Base-by-base conservation (phyloP, 345 rosid genomes). In the Linum lewisii region DNA sequence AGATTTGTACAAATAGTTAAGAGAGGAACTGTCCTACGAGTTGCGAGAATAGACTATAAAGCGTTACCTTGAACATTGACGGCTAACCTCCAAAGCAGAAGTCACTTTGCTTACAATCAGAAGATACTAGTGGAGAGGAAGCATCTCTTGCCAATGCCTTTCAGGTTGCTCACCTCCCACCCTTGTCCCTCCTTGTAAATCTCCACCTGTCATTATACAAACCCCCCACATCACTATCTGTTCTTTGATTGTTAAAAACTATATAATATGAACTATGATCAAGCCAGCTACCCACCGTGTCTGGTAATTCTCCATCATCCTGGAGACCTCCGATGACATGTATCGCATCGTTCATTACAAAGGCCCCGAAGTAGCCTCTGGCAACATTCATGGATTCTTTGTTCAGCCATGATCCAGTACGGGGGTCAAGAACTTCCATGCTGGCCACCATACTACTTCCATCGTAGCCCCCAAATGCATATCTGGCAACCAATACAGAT, bases 371-470 rank as follows among this genome's bases (percentile, higher is more conserved):
- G 52, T 58, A 61, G 59, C 75, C 73, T 66, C 77, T 78, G 0
- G 66, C 24, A 15, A 14, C 14, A 21, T 54, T 54, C 82, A 78
- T 69, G 24, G 73, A 42, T 54, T 60, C 69, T 38, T n/a, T 75
- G 36, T 22, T 44, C 58, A 59, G 66, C 79, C 82, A 78, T 2
- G 47, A 56, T 42, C 68, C 71, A 58, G 55, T 59, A 51, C 75
- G 75, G 16, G 82, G 82, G 21, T 78, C 82, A 7, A 60, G 72
- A 9, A 75, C 51, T 61, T 78, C 82, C 7, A 75, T 72, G 19
- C 70, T 57, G 16, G 77, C 56, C 13, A 63, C 64, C 75, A 66
- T 78, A 18, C 14, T 54, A 13, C 22, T 49, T 26, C 79, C 82
- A 65, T 72, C 70, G 60, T 56, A 67, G 7, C 82, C 79, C 16